Evolutionary conservation across 148 eudicot genomes (phyloP), one percentile per base, ranked within the genome.

Genomic region (Spergularia marina): DNA sequence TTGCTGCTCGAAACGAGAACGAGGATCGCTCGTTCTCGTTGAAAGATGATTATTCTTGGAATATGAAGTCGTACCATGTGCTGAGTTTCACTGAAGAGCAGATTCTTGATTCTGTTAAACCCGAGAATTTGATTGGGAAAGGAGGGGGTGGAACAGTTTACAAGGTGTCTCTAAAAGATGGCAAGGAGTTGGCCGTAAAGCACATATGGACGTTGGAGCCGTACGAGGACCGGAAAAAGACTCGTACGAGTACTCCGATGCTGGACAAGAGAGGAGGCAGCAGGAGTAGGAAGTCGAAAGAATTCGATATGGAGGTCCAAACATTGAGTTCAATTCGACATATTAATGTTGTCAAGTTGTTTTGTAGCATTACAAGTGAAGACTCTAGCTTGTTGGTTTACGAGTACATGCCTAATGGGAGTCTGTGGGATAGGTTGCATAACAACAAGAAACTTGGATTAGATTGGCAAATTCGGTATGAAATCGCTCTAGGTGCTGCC

Each of bases 71-170:
- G 55, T 95, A 87, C 87, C 98, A 90, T 63, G 84, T 89, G 5
- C 61, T 95, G 34, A 86, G 80, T 58, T 95, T 95, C 82, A 85
- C 86, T 0, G 98, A 95, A 78, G 92, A 85, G 62, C 92, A 95
- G 73, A 86, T 95, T 72, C 86, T 95, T 15, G 91, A 92, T 66
- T 85, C 91, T 0, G 79, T 95, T 73, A 86, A 88, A 77, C 84
- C 87, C 10, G 96, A 90, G 39, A 95, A 95, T 80, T 64, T 89
- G 66, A 88, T 95, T 1, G 98, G 97, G 44, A 95, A 95, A 89
- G 98, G 98, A 1, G 98, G 98, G 76, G 87, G 92, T 1, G 98
- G 98, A 30, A 87, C 83, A 47, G 98, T 92, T 9, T 95, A 95
- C 70, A 87, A 84, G 66, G 94, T 90, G 36, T 40, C 25, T 4